A percentile compares a stretch with the other conserved stretches of the same genome.
These are phyloP conservation scores for Malus hybrid DNA, from an alignment of 331 rosid genomes.

Conservation along the genomic window DNA sequence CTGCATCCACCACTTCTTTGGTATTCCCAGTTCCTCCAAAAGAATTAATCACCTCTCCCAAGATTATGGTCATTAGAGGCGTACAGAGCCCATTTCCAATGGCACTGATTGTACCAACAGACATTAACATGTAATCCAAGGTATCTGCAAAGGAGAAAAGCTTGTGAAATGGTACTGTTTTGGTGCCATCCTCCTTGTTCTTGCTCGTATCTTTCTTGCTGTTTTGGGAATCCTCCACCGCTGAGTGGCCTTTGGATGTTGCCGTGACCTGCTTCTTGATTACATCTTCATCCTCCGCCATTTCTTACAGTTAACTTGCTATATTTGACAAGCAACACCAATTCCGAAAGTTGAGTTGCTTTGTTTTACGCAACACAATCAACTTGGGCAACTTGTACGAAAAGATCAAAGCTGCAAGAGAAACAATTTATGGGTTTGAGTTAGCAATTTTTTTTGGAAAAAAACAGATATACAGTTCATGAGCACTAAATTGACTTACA, in stretches of 20 bases:
- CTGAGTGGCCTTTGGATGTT: no score
- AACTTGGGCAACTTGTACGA: no score
- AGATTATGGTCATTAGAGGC: constrained; percentile 63
- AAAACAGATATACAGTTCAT: no score
- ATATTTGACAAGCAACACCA: neutral
- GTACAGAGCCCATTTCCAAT: constrained; percentile 48
- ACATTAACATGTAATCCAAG: constrained; percentile 48
- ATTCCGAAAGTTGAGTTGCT: neutral
- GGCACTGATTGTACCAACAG: constrained; percentile 55
- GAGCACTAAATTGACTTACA: no score
- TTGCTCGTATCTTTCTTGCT: constrained; percentile 20
- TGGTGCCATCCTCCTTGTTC: constrained; percentile 25
- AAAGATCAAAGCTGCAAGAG: neutral
- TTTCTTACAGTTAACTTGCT: neutral
- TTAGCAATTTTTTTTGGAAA: no score
- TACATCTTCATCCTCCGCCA: constrained; percentile 18
- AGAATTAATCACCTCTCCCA: constrained; percentile 54
- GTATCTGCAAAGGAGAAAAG: constrained; percentile 79
- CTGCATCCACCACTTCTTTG: constrained; percentile 31
- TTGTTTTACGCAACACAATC: no score
- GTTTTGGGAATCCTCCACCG: constrained; percentile 9
- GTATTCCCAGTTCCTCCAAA: constrained; percentile 38
- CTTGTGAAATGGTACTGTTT: constrained; percentile 49
- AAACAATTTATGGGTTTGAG: neutral
- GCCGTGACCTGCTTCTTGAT: constrained; percentile 8